Conservation (phyloP, 1,139 yeast genomes). For the Arxiozyma slooffiae region DNA sequence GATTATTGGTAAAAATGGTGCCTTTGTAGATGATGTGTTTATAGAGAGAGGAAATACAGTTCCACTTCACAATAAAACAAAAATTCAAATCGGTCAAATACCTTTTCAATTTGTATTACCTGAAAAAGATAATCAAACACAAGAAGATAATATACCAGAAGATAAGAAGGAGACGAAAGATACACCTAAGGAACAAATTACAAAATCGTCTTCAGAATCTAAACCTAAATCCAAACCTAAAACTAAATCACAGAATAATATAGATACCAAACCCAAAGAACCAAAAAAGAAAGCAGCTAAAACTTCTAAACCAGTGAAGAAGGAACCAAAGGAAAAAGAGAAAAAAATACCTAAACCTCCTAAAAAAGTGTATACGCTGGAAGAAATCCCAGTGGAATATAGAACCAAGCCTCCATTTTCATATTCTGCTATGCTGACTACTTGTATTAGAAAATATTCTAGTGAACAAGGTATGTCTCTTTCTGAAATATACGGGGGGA, state of each 20-base stretch:
- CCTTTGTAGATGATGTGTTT: conserved; percentile 83
- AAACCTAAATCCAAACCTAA: neutral
- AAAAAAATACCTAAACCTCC: conserved; percentile 48
- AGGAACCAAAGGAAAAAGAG: conserved; percentile 8
- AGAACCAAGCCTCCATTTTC: conserved; percentile 75
- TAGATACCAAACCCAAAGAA: neutral
- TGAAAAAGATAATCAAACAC: conserved; percentile 22
- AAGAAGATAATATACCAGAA: neutral
- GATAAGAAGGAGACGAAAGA: conserved; percentile 6
- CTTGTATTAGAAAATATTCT: conserved; percentile 59
- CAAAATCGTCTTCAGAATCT: neutral
- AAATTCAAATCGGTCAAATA: conserved; percentile 87
- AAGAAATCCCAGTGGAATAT: conserved; percentile 80
- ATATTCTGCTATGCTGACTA: conserved; percentile 68
- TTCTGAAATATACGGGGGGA: conserved; percentile 76
- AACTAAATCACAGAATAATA: neutral
- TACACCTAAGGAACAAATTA: neutral
- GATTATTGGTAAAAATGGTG: conserved; percentile 89
- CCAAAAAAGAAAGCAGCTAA: conserved; percentile 10
- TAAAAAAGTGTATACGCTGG: conserved; percentile 52
- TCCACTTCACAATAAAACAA: conserved; percentile 69
- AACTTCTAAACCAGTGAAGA: conserved; percentile 6
- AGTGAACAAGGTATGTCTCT: conserved; percentile 68
- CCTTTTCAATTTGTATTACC: conserved; percentile 83
- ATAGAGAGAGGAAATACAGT: conserved; percentile 85